phyloP scores from a whole-genome alignment of 2,329 filamentous ascomycete species.

The Xylariales sp. region DNA sequence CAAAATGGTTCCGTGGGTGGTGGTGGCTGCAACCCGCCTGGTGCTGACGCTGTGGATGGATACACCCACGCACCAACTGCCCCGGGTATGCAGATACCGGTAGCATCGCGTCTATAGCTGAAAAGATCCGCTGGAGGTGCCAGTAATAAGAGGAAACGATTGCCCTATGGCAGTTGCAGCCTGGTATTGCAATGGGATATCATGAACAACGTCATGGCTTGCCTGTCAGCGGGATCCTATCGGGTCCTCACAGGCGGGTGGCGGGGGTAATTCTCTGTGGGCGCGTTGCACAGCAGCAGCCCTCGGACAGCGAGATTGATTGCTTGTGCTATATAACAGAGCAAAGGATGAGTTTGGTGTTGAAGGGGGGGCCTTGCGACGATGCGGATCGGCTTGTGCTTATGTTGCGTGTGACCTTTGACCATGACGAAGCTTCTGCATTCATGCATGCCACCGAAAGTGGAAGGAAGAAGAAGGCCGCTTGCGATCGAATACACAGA shows the following conservation, averaged over 20 bases:
- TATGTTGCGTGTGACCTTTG: neutral
- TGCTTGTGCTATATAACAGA: too few species aligned
- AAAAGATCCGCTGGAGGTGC: neutral
- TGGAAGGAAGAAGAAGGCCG: neutral
- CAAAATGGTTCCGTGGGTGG: neutral
- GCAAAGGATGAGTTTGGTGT: neutral
- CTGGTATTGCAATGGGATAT: too few species aligned
- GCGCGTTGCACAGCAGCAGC: neutral
- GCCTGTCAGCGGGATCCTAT: neutral
- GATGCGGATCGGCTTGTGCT: neutral
- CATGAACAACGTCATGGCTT: neutral
- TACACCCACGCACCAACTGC: too few species aligned
- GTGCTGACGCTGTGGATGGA: neutral
- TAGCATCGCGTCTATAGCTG: neutral
- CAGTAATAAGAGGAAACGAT: neutral
- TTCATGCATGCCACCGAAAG: neutral
- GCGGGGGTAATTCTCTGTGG: neutral
- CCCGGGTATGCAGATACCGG: neutral
- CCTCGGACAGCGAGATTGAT: neutral
- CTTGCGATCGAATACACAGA: neutral
- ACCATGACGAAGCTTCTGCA: neutral
- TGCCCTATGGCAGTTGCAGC: neutral
- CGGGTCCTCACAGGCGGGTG: neutral
- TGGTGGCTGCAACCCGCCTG: neutral
- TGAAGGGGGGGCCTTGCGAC: neutral